Base-by-base conservation (phyloP, 805 yeast species). In the Wickerhamia fluorescens region DNA sequence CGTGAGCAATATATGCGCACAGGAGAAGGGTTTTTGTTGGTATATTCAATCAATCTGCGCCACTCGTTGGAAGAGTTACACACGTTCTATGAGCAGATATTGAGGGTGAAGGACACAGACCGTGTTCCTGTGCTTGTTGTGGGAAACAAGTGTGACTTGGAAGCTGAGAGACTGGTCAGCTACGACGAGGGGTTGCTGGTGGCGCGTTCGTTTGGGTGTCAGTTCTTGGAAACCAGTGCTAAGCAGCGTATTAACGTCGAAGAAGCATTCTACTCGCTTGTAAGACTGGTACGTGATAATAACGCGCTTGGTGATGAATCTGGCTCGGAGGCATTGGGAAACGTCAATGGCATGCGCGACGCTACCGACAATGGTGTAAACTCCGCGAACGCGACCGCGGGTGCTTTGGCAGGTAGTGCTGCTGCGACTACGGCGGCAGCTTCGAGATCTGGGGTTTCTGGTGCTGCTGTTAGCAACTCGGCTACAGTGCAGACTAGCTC, bases 1-100 rank as follows among this genome's bases (percentile, higher is more conserved):
- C 48, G 70, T 33, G 97, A 89, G 52, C 92, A 86, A 55, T 88
- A 88, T 57, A 88, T 88, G 94, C 73, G 94, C 37, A 85, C 95
- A 2, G 96, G 96, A 24, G 95, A 88, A 56, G 97, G 96, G 10
- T 88, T 88, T 46, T 60, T 88, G 33, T 63, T 88, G 29, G 96
- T 87, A 9, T 92, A 89, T 53, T 77, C 92, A 18, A 83, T 92
- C 39, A 86, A 92, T 27, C 83, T 89, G 35, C 69, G 84, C 38
- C 74, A 78, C 42, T 78, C 95, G 3, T 84, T 88, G 53, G 89
- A 86, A 44, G 94, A 89, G 49, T 69, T 89, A 47, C 68, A 75
- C 44, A 73, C 80, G 23, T 92, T 87, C 58, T 58, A 74, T 53
- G 85, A 81, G 42, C 94, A 81, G 49, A 78, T 87, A 31, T 67